Conservation (phyloP, 164 flowering plant species). For the Nelumbo lutea region DNA sequence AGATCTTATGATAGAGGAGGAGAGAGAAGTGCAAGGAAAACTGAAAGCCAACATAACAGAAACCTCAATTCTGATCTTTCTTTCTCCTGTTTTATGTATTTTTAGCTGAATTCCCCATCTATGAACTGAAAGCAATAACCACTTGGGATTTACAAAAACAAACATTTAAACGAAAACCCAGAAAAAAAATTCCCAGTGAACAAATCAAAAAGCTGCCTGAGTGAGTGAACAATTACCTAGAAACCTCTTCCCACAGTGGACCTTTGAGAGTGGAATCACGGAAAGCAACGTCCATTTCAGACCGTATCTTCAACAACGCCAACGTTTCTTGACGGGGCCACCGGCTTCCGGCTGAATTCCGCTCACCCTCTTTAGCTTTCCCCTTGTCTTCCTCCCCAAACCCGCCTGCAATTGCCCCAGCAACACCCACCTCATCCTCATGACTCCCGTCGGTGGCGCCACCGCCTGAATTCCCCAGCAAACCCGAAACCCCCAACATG, state of each 20-base stretch:
- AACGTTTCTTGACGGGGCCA: constrained; percentile 47
- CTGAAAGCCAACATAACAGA: not conserved
- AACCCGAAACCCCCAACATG: constrained; percentile 36
- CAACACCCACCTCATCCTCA: constrained; percentile 6
- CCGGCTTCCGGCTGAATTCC: constrained; percentile 38
- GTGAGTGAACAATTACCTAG: constrained; percentile 34
- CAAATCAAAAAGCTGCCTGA: not conserved
- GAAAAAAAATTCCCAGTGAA: not conserved
- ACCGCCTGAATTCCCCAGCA: constrained; percentile 19
- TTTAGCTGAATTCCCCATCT: not conserved
- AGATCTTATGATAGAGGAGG: not conserved
- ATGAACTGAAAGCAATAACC: not conserved
- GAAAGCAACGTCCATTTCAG: constrained; percentile 54
- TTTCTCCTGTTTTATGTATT: not conserved
- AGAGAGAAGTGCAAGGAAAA: not conserved
- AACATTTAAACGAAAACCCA: not conserved
- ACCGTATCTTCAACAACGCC: constrained; percentile 57
- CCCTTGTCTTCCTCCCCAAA: constrained; percentile 1
- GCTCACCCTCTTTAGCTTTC: constrained; percentile 32
- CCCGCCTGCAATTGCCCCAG: constrained; percentile 4
- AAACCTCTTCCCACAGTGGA: constrained; percentile 74
- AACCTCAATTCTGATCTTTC: not conserved
- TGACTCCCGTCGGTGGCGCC: not conserved
- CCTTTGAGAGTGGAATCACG: constrained; percentile 41
- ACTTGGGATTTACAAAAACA: no score